Conservation (phyloP, 148 eudicot genomes). For the Camellia lanceoleosa region DNA sequence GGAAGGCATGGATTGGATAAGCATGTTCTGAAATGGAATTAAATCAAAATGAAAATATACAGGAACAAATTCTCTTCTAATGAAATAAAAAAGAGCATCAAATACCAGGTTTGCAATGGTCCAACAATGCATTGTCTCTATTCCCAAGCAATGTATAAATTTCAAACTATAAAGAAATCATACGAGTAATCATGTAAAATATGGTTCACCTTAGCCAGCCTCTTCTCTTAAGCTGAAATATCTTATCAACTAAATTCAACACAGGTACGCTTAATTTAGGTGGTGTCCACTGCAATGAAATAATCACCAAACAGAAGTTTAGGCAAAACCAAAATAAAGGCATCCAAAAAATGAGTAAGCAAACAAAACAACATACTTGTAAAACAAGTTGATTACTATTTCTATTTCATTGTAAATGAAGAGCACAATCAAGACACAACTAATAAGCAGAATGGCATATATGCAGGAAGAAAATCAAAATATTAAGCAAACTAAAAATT, state of each 20-base stretch:
- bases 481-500: too few relatives aligned
- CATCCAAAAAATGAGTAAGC: slow-evolving; percentile 5
- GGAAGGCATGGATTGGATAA: background rate
- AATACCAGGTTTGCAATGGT: background rate
- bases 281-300: slow-evolving; percentile 86
- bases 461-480: too few relatives aligned
- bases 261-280: slow-evolving; percentile 88
- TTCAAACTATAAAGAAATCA: background rate
- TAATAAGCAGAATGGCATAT: too few relatives aligned
- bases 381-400: background rate
- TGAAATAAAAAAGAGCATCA: background rate
- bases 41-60: background rate
- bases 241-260: slow-evolving; percentile 86
- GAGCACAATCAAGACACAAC: background rate
- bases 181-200: slow-evolving; percentile 15
- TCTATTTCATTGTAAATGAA: background rate
- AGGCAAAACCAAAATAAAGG: background rate
- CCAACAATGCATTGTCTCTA: background rate
- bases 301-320: background rate
- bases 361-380: background rate
- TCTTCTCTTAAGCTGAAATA: slow-evolving; percentile 94
- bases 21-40: background rate
- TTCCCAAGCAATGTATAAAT: background rate
- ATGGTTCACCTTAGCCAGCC: slow-evolving; percentile 89
- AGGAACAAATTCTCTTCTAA: background rate